These are phyloP conservation scores for Amoeboaphelidium occidentale DNA, from an alignment of 371 early-diverging fungal species.

Conservation along the genomic window DNA sequence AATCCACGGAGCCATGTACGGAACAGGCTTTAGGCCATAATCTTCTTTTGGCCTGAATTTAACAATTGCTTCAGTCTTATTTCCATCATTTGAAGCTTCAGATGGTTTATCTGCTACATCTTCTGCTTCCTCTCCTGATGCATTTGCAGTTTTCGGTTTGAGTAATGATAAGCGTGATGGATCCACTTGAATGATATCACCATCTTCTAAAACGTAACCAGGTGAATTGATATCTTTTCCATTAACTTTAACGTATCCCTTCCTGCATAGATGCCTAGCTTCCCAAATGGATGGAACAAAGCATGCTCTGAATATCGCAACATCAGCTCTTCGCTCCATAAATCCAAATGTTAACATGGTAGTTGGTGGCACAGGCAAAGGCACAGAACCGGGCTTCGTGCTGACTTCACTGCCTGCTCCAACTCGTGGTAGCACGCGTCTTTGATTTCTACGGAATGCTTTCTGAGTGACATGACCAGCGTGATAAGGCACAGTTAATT, in stretches of 20 bases:
- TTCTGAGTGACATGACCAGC: too few relatives aligned
- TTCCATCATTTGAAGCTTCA: background rate
- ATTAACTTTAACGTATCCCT: conserved; percentile 73
- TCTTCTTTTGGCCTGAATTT: conserved; percentile 1
- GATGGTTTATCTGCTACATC: background rate
- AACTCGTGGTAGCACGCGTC: too few relatives aligned
- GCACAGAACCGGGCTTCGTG: too few relatives aligned
- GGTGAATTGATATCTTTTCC: conserved; percentile 40
- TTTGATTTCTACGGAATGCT: too few relatives aligned
- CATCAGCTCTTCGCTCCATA: conserved; percentile 72
- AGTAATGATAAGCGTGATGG: conserved; percentile 33
- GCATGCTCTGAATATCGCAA: conserved; percentile 68
- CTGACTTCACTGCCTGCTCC: too few relatives aligned
- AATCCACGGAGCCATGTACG: conserved; percentile 79
- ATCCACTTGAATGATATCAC: conserved; percentile 64
- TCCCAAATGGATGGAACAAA: conserved; percentile 60
- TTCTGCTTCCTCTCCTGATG: background rate
- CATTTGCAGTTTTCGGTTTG: background rate
- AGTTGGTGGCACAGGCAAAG: conserved; percentile 11
- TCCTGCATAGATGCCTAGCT: conserved; percentile 54
- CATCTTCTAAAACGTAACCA: conserved; percentile 22
- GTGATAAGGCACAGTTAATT: background rate
- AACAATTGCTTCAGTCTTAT: background rate
- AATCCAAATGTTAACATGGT: conserved; percentile 44
- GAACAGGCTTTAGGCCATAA: conserved; percentile 25